Base-by-base conservation (phyloP, 805 yeast species). In the Saturnispora silvae region DNA sequence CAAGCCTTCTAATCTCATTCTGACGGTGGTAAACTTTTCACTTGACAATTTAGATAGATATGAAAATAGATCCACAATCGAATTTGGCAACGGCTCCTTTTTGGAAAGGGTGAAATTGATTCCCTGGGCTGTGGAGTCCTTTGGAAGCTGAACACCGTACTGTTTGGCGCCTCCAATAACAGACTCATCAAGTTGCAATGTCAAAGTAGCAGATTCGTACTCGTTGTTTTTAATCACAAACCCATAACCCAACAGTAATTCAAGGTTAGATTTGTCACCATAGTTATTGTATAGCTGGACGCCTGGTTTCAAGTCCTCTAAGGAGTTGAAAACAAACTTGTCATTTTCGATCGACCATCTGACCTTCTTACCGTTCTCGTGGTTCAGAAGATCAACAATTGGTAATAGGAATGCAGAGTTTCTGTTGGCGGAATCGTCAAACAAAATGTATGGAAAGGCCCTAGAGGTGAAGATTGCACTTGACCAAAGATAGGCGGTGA, bases 231-330 rank as follows among this genome's bases (percentile, higher is more conserved):
- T 60, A 20, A 72, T 53, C 4, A 77, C 72, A 56, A 86, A 86
- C 1, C 96, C 96, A 53, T 86, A 87, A 34, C 81, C 69, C 15
- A 85, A 70, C 13, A 86, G 56, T 27, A 87, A 57, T 25, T 72
- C 71, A 1, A 78, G 61, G 46, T 84, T 84, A 6, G 77, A 57
- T 33, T 77, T 65, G 27, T 76, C 79, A 0, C 96, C 96, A 50
- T 86, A 87, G 1, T 87, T 77, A 56, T 84, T 86, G 63, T 72
- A 81, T 10, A 89, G 49, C 48, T 89, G 95, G 11, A 57, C 50
- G 4, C 73, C 75, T 19, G 54, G 49, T 1, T 45, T 23, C 1
- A 82, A 22, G 6, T 39, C 31, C 1, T 22, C 13, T 11, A 27
- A n/a, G 0, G 71, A 53, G 28, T 54, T 57, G 45, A 77, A 76